Evolutionary conservation across 768 basidiomycete species (phyloP).

Genomic region (Lactarius sp.): DNA sequence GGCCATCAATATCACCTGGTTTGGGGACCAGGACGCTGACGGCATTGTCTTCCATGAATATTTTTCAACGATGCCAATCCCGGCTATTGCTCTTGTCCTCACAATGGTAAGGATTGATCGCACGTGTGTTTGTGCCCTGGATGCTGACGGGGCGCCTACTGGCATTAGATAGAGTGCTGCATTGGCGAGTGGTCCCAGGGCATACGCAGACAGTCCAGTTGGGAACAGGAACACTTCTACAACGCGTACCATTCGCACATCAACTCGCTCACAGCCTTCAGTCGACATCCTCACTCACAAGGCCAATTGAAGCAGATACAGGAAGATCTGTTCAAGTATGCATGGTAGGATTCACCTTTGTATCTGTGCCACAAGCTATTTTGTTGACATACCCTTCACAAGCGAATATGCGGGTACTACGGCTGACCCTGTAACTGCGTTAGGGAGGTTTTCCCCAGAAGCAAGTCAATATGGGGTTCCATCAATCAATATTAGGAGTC

Average conservation of each 20-base stretch:
- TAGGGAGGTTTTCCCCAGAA: neutral
- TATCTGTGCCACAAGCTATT: too few relatives aligned
- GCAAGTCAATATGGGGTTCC: too few relatives aligned
- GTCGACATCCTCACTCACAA: neutral
- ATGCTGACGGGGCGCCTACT: neutral
- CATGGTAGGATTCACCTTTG: neutral
- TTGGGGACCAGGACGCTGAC: neutral
- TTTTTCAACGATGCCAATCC: slow-evolving; percentile 4
- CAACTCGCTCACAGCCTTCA: neutral
- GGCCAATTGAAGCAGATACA: neutral
- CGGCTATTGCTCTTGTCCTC: slow-evolving; percentile 4
- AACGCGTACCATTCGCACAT: neutral
- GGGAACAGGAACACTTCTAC: neutral
- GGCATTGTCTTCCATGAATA: slow-evolving; percentile 5
- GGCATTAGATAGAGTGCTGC: slow-evolving; percentile 12
- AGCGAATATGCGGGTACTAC: slow-evolving; percentile 1
- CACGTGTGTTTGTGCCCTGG: neutral
- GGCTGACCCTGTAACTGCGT: neutral
- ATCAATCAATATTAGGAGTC: too few relatives aligned
- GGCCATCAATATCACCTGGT: slow-evolving; percentile 17
- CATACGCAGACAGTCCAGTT: neutral
- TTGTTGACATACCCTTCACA: neutral
- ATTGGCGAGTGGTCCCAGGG: slow-evolving; percentile 15
- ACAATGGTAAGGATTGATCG: slow-evolving; percentile 5
- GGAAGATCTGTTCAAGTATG: neutral